These are phyloP conservation scores for Begonia peltatifolia DNA, from an alignment of 306 rosid species.

Conservation along the genomic window DNA sequence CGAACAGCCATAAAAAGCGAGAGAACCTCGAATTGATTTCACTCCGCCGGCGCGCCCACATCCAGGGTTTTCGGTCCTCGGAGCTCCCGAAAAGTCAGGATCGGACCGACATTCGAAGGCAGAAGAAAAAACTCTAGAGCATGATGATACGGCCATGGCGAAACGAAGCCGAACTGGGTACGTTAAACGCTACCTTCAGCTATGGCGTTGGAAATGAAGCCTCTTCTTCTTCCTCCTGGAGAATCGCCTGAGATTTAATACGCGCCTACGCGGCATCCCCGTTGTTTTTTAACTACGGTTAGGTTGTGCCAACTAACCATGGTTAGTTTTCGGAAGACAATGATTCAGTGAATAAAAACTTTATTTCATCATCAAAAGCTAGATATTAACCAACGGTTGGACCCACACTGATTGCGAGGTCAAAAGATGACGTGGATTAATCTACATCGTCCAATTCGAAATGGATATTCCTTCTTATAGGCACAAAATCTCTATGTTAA, in stretches of 20 bases:
- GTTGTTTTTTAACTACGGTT: slow-evolving; percentile 4
- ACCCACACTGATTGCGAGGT: neutral
- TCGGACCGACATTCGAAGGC: slow-evolving; percentile 32
- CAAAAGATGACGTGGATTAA: too few species aligned
- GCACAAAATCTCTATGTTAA: too few species aligned
- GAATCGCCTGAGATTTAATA: neutral
- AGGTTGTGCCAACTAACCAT: slow-evolving; percentile 1
- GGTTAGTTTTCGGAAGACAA: slow-evolving; percentile 4
- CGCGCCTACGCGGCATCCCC: slow-evolving; percentile 6
- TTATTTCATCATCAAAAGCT: too few species aligned
- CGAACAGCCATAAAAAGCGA: slow-evolving; percentile 20
- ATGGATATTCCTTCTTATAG: too few species aligned
- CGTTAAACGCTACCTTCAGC: neutral
- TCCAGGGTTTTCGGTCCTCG: slow-evolving; percentile 16
- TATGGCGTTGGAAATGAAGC: neutral
- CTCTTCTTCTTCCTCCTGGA: neutral
- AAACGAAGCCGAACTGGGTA: neutral
- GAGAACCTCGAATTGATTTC: slow-evolving; percentile 2
- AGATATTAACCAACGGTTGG: neutral
- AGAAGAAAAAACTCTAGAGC: slow-evolving; percentile 19
- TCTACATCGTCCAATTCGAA: too few species aligned
- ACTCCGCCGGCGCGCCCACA: slow-evolving; percentile 3
- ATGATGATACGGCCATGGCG: slow-evolving; percentile 39
- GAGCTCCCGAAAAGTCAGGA: slow-evolving; percentile 27
- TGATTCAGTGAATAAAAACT: too few species aligned